Evolutionary conservation across 768 basidiomycete species (phyloP), one percentile per base, ranked within the genome.

Genomic region (Pleurotus sapidus): DNA sequence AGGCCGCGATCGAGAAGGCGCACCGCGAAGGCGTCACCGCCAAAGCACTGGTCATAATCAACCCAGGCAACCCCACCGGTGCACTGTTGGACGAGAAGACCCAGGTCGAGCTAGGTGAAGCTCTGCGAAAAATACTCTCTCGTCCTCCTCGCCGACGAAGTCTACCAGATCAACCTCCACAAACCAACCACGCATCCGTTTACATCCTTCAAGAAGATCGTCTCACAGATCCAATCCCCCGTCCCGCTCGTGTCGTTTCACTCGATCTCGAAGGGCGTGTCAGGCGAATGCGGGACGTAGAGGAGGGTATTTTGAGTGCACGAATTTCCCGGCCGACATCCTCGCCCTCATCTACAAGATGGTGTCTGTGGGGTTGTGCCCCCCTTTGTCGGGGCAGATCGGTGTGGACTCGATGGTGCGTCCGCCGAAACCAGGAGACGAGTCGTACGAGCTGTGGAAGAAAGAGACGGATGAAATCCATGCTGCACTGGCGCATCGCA

Each of bases 1-100:
- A 84, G 60, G 72, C 74, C 1, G 84, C 90, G 4, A 75, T 98
- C 59, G 74, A 81, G 12, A 81, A 86, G 38, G 90, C 90, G 1
- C 73, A 78, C 25, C 72, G 75, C 58, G 80, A 86, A 14, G 87
- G 87, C 61, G 76, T 82, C 27, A 71, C 73, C 4, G 80, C 93
- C 49, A 93, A 89, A 64, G 94, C 89, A 4, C 83, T 99, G 57
- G 96, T 98, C 60, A 84, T 99, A 65, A 98, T 99, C 80, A 99
- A 99, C 77, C 96, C 96, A 0, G 96, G 96, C 18, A 99, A 98
- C 75, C 96, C 97, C 18, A 98, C 97, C 0, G 97, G 96, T 40
- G 84, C 88, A 4, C 80, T 96, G 51, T 82, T 99, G 8, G 82
- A 86, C 61, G 77, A 83, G 57, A 61, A 71, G 24, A 91, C 89